Evolutionary conservation across 257 asterid species (phyloP), one percentile per base, ranked within the genome.

Genomic region (Gentiana straminea): DNA sequence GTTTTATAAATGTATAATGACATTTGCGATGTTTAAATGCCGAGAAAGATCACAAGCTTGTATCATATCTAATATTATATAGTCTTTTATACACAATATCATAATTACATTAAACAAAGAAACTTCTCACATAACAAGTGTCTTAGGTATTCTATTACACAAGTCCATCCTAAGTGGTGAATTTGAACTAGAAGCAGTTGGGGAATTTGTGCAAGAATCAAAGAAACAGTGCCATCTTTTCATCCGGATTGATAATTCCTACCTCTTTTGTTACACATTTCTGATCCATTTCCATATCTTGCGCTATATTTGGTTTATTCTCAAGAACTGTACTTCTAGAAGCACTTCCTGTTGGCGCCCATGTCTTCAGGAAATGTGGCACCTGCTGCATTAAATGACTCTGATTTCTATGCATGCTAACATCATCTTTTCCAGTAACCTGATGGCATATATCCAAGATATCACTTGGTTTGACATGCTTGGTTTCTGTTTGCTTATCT

Each of bases 261-360:
- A 78, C 94, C 70, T 68, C 86, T 33, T 52, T 72, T 15, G 43
- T 45, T 55, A 73, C 65, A 67, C 66, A 33, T 60, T 59, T 63
- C 49, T 67, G 38, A 60, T 89, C 97, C 32, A 86, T 79, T 35
- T 86, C 94, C 94, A 83, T 81, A 8, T 72, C 77, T 52, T 76
- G 84, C 50, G 76, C 54, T 13, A 53, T 49, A 7, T 7, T 56
- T 35, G 71, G 86, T 66, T 62, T 70, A 33, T 64, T 60, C 60
- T 75, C 89, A 12, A 58, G 13, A 49, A 68, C 55, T 33, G 67
- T 55, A 61, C 62, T 71, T 34, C 49, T 52, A 51, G 71, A 58
- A 58, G 78, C 64, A 68, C 67, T 56, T 62, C 79, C 83, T 46
- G 33, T 69, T 1, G 84, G 70, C 62, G 55, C 64, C 49, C 65